Base-by-base conservation (phyloP, 306 rosid genomes). In the Malus sylvestris region DNA sequence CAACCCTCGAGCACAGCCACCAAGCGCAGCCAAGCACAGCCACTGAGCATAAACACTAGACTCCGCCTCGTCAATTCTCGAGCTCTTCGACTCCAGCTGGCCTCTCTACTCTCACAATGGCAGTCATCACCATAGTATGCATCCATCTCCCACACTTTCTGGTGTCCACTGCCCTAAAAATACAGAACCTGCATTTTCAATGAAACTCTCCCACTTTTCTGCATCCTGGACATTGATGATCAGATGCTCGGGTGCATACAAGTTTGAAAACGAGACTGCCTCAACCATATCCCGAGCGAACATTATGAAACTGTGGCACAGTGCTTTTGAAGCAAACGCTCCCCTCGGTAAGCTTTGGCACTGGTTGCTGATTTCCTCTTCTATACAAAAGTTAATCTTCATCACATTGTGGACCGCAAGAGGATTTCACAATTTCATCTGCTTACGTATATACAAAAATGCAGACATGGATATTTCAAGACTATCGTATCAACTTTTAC, bases 101-200 rank as follows among this genome's bases (percentile, higher is more conserved):
- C 23, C 23, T 23, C 23, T 23, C 23, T 23, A 23, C 23, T 23
- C 23, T 23, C 23, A 23, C 23, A 23, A 23, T 23, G 23, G 23
- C 23, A 23, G 23, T 23, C 23, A 23, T 23, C 23, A 23, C 23
- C 23, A 1, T 1, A 23, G 23, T 23, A 23, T 23, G 23, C 23
- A 23, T 23, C 23, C 23, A 73, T 95, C 99, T 79, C 99, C 97
- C 38, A 95, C 97, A 65, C 99, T 95, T 87, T 92, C 97, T 2
- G 99, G 99, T 4, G 99, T 95, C 99, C 99, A 95, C 11, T 83
- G 91, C 76, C 99, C 99, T 74, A 95, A 73, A 78, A 92, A 92
- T 74, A 95, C 97, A 44, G 97, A 95, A 92, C 99, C 99, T 73
- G 99, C 99, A 83, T 95, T 95, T 81, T 95, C 96, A 74, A 95